Evolutionary conservation across 75 land plant genomes (phyloP).

Genomic region (Ceratopteris richardii): DNA sequence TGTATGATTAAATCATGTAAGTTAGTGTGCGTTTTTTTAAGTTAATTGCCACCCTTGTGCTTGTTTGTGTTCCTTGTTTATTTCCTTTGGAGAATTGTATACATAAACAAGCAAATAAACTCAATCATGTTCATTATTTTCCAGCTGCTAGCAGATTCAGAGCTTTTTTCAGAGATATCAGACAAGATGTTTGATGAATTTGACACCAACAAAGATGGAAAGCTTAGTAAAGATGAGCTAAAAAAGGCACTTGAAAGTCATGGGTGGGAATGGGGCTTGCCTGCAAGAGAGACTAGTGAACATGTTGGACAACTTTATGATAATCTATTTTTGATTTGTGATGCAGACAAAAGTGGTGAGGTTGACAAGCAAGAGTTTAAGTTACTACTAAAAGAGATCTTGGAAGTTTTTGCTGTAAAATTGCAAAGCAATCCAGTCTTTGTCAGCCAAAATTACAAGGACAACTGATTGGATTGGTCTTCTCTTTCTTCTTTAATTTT

Average conservation of each 20-base stretch:
- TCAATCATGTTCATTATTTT: too few relatives aligned
- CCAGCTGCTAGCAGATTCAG: slow-evolving; percentile 51
- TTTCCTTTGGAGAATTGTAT: too few relatives aligned
- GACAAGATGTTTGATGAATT: slow-evolving; percentile 30
- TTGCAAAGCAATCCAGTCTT: slow-evolving; percentile 50
- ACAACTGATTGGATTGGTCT: too few relatives aligned
- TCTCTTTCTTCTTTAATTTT: too few relatives aligned
- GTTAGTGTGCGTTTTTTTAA: too few relatives aligned
- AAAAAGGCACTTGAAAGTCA: slow-evolving; percentile 35
- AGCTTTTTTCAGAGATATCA: slow-evolving; percentile 27
- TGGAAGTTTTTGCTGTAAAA: slow-evolving; percentile 42
- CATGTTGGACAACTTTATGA: slow-evolving; percentile 44
- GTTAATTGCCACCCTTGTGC: too few relatives aligned
- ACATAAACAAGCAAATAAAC: too few relatives aligned
- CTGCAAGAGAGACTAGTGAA: slow-evolving; percentile 39
- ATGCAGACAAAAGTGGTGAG: slow-evolving; percentile 21
- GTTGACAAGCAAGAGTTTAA: slow-evolving; percentile 31
- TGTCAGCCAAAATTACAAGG: slow-evolving; percentile 4
- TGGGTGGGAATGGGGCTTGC: slow-evolving; percentile 48
- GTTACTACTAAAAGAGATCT: slow-evolving; percentile 35
- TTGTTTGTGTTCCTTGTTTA: too few relatives aligned
- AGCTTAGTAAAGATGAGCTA: slow-evolving; percentile 19
- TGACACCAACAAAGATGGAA: slow-evolving; percentile 24
- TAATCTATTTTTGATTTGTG: slow-evolving; percentile 37
- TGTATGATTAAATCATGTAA: too few relatives aligned